Conservation (phyloP, 306 rosid species). For the Begonia peltatifolia region DNA sequence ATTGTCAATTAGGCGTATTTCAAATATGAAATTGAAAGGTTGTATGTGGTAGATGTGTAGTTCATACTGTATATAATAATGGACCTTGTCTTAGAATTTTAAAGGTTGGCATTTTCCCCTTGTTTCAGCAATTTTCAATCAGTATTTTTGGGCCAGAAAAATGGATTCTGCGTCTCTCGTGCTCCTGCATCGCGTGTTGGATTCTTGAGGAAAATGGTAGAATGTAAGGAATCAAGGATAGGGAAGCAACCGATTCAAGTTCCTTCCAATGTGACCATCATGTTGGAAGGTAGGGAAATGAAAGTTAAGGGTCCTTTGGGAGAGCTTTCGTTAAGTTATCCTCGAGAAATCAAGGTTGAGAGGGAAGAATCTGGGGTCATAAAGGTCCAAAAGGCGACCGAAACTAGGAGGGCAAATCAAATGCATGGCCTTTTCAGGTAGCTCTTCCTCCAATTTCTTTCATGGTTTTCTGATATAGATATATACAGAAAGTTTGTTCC, state of each 20-base stretch:
- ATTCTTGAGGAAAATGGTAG: constrained; percentile 35
- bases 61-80: too few species aligned
- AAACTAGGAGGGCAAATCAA: constrained; percentile 81
- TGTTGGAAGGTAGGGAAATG: constrained; percentile 60
- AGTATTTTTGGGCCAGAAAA: constrained; percentile 52
- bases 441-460: background rate
- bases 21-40: too few species aligned
- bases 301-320: constrained; percentile 88
- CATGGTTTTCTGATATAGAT: background rate
- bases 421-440: constrained; percentile 19
- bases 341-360: constrained; percentile 67
- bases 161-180: constrained; percentile 18
- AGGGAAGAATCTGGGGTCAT: constrained; percentile 49
- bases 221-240: constrained; percentile 89
- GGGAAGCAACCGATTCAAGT: constrained; percentile 81
- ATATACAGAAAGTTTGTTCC: too few species aligned
- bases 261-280: constrained; percentile 66
- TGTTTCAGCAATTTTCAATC: constrained; percentile 71
- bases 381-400: constrained; percentile 58
- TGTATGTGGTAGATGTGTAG: too few species aligned
- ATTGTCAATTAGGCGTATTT: too few species aligned
- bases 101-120: too few species aligned
- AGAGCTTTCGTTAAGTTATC: constrained; percentile 65
- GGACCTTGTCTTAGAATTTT: too few species aligned
- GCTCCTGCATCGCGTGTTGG: constrained; percentile 29